Evolutionary conservation across 108 stramenopile genomes (phyloP), one percentile per base, ranked within the genome.

Genomic region (Cylindrotheca fusiformis): DNA sequence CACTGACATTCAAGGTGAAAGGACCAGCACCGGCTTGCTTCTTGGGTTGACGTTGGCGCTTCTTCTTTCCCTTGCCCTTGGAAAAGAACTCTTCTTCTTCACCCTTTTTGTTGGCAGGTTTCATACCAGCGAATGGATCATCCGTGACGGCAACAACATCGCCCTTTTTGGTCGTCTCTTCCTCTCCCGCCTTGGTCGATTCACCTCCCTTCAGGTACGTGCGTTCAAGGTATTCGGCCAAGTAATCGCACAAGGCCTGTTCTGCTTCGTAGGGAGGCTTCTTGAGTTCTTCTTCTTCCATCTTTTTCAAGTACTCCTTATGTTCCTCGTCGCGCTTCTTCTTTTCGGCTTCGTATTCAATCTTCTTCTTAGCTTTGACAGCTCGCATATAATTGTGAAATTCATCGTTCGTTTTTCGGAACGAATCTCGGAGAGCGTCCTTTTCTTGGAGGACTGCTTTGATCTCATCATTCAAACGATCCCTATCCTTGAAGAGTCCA

Each of bases 191-290:
- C 21, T 70, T 80, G 23, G 75, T 32, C 10, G 36, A 41, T 22
- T 52, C 55, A 25, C 49, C 55, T 25, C 60, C 48, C 24, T 58
- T 58, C 19, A 89, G 61, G 63, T 93, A 91, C 21, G 86, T 90
- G 30, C 74, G 79, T 31, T 84, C 74, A 65, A 92, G 78, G 69
- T 91, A 94, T 49, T 93, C 78, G 10, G 91, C 92, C 48, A 98
- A 84, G 75, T 92, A 96, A 63, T 95, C 96, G 69, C 97, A 98
- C 27, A 98, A 82, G 22, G 78, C 86, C 85, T 94, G 90, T 73
- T 98, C 97, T 72, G 93, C 96, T 71, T 96, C 95, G 72, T 95
- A 96, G 18, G 96, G 97, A 54, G 88, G 89, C 71, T 97, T 96
- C 78, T 95, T 96, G 48, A 83, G 52, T 69, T 97, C 96, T 72